Percentiles rank a stretch among this genome's conserved stretches.
Conservation (phyloP, 495 filamentous ascomycete species). For the Podospora conica region DNA sequence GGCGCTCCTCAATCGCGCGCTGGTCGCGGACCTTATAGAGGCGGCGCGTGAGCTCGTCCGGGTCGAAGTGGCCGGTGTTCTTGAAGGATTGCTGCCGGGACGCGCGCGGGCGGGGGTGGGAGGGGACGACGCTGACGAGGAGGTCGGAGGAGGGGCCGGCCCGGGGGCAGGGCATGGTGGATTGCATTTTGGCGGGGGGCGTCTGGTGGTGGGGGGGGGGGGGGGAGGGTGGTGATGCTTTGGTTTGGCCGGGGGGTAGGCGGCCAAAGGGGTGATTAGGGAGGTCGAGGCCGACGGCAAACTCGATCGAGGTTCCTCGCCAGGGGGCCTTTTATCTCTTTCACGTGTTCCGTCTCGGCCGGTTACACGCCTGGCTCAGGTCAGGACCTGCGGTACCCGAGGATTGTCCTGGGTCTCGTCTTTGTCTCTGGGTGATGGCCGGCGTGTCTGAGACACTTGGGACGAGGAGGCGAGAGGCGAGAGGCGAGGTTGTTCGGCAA, state of each 20-base stretch:
- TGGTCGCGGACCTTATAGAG: slow-evolving; percentile 41
- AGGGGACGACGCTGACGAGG: neutral
- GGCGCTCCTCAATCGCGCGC: slow-evolving; percentile 24
- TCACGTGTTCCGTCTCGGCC: neutral
- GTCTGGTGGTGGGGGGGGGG: neutral
- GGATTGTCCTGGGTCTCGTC: neutral
- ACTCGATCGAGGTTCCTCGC: neutral
- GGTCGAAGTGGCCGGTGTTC: slow-evolving; percentile 37
- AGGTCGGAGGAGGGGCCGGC: neutral
- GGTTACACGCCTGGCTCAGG: neutral
- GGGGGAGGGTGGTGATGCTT: neutral
- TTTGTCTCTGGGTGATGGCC: neutral
- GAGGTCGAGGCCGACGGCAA: neutral
- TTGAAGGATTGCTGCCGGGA: neutral
- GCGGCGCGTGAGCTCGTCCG: slow-evolving; percentile 43
- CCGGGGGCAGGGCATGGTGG: neutral
- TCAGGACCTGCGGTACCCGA: neutral
- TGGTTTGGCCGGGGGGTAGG: neutral
- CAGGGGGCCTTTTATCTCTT: neutral
- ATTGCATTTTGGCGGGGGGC: neutral
- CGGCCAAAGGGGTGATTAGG: neutral
- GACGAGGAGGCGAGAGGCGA: too few relatives aligned
- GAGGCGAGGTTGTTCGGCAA: neutral
- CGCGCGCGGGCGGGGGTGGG: neutral
- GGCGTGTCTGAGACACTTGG: neutral